Evolutionary conservation across 306 rosid genomes (phyloP), one percentile per base, ranked within the genome.

Genomic region (Gastrolobium bilobum): DNA sequence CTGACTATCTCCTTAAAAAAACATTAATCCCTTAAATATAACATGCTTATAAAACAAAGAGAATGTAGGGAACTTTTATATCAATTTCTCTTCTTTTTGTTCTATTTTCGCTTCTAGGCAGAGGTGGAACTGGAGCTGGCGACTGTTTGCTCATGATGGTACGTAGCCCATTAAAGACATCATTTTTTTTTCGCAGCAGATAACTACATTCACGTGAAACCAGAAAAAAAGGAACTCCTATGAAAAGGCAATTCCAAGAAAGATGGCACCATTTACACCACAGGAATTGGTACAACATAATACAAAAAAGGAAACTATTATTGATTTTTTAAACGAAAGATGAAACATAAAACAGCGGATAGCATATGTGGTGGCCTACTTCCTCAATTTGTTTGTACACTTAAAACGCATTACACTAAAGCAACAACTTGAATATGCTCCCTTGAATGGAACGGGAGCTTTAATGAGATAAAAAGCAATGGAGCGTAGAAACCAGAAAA

Each of bases 341-440:
- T 62, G 70, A 13, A 63, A 13, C 76, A 84, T 51, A 39, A 54
- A 66, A 62, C 79, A 62, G 38, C 34, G 59, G 50, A 75, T 72
- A 54, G 75, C 68, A 69, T 20, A 20, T 74, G 51, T 54, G 46
- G 39, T 37, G 42, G 59, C 58, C 79, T 75, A 69, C 38, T 75
- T 54, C 13, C 80, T 62, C 82, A 68, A 69, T 78, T 61, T 26
- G 75, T 71, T 77, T 76, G 71, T 79, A 77, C 61, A 71, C 77
- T 57, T 67, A 46, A 71, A 68, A 82, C 51, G 33, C 50, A 68
- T 76, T 79, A 77, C 81, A 39, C 58, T 59, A 38, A 7, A 1
- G 20, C 63, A 73, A 62, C 79, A 47, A 78, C 65, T 78, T 66
- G 78, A 10, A 38, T 35, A 52, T 54, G 70, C 67, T 51, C 65